Conservation (phyloP, 2,329 filamentous ascomycete species). For the Aureobasidium sp. region DNA sequence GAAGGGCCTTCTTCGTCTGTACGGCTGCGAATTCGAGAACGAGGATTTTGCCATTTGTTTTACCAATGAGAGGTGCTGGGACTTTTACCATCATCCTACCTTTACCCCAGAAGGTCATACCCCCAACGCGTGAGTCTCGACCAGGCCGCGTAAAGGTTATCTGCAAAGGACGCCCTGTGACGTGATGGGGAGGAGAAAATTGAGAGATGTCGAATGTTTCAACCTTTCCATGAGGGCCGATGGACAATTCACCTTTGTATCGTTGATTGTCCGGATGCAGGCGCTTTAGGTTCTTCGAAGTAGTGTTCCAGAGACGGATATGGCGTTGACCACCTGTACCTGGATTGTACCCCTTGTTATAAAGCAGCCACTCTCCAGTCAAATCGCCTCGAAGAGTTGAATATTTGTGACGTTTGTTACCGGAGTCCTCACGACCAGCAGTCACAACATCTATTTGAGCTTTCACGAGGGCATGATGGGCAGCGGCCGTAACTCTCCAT, state of each 20-base stretch:
- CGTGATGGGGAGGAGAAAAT: background rate
- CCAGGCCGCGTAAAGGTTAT: background rate
- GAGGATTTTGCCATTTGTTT: no score
- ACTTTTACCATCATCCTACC: background rate
- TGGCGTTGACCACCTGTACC: background rate
- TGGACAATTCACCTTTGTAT: background rate
- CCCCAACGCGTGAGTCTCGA: conserved; percentile 23
- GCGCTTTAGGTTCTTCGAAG: background rate
- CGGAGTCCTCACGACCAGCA: background rate
- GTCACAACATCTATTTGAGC: background rate
- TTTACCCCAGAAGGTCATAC: conserved; percentile 38
- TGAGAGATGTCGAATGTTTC: background rate
- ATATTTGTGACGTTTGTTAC: background rate
- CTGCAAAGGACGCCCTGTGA: background rate
- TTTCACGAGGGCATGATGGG: no score
- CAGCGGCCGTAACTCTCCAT: no score
- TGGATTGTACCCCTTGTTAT: background rate
- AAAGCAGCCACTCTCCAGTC: background rate
- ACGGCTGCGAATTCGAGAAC: no score
- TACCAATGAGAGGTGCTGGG: no score
- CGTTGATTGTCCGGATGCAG: background rate
- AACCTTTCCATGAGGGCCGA: background rate
- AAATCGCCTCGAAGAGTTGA: background rate
- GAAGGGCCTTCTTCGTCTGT: no score
- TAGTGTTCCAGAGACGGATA: background rate